Evolutionary conservation across 805 yeast genomes (phyloP).

Genomic region (Pichia occidentalis): DNA sequence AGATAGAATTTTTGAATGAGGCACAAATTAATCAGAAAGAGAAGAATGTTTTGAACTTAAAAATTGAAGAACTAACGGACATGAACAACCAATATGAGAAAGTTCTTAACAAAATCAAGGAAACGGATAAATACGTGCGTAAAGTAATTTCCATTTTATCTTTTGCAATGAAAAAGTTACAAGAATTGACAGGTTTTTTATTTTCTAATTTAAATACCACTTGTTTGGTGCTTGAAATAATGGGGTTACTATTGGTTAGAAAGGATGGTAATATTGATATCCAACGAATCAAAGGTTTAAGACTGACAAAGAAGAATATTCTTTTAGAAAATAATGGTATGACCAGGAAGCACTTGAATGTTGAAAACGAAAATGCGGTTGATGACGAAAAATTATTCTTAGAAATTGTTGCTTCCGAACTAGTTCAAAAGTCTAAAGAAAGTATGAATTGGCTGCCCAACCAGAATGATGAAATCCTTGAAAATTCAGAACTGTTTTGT

Average conservation of each 20-base stretch:
- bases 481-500: neutral
- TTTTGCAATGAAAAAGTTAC: constrained; percentile 30
- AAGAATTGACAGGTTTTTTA: constrained; percentile 35
- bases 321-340: no score
- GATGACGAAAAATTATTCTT: constrained; percentile 8
- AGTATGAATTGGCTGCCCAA: constrained; percentile 11
- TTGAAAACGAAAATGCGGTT: constrained; percentile 2
- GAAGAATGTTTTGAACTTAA: constrained; percentile 38
- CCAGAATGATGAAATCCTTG: neutral
- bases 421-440: constrained; percentile 7
- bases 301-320: constrained; percentile 37
- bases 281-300: constrained; percentile 74
- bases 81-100: constrained; percentile 32
- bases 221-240: constrained; percentile 59
- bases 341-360: neutral
- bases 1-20: constrained; percentile 51
- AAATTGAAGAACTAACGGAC: constrained; percentile 40
- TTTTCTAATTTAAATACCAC: constrained; percentile 38
- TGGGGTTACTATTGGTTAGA: constrained; percentile 64
- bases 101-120: constrained; percentile 22
- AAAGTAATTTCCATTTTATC: constrained; percentile 20
- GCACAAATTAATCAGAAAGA: constrained; percentile 44
- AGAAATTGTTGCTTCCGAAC: constrained; percentile 13
- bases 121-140: constrained; percentile 22
- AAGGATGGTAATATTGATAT: constrained; percentile 37